Conservation (phyloP, 805 yeast species). For the Kuraishia ogatae region DNA sequence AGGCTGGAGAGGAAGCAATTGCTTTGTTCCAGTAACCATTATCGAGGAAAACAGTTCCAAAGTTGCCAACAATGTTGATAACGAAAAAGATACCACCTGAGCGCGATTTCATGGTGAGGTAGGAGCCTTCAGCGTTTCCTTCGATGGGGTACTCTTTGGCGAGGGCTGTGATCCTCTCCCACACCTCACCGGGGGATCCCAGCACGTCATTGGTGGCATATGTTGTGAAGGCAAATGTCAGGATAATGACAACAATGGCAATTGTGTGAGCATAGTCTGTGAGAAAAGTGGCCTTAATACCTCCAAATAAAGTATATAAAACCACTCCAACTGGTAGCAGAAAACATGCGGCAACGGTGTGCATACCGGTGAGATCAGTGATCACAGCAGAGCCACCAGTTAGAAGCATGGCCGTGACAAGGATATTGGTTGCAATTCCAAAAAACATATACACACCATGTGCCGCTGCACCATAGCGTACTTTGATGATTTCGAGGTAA, state of each 20-base stretch:
- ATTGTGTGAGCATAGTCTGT: slow-evolving; percentile 81
- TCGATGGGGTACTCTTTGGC: slow-evolving; percentile 55
- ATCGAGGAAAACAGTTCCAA: slow-evolving; percentile 82
- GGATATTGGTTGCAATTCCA: slow-evolving; percentile 79
- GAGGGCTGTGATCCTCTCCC: slow-evolving; percentile 58
- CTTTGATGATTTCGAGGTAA: slow-evolving; percentile 74
- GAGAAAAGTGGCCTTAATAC: slow-evolving; percentile 72
- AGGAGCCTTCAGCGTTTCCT: slow-evolving; percentile 83
- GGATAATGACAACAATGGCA: slow-evolving; percentile 64
- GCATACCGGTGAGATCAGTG: slow-evolving; percentile 67
- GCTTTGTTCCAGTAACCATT: slow-evolving; percentile 89
- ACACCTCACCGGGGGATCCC: slow-evolving; percentile 80
- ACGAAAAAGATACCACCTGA: slow-evolving; percentile 87
- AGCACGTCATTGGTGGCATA: slow-evolving; percentile 60
- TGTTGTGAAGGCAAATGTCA: slow-evolving; percentile 74
- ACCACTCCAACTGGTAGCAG: slow-evolving; percentile 76
- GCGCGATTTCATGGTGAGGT: slow-evolving; percentile 78
- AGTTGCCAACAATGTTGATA: slow-evolving; percentile 81
- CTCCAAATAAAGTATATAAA: slow-evolving; percentile 71
- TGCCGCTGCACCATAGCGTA: slow-evolving; percentile 70
- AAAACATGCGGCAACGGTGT: slow-evolving; percentile 74
- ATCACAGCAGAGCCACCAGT: slow-evolving; percentile 89
- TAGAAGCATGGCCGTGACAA: slow-evolving; percentile 87
- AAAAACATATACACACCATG: slow-evolving; percentile 68
- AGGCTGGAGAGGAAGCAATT: slow-evolving; percentile 74